Evolutionary conservation across 2,329 filamentous ascomycete species (phyloP).

Genomic region (Cytospora leucostoma): DNA sequence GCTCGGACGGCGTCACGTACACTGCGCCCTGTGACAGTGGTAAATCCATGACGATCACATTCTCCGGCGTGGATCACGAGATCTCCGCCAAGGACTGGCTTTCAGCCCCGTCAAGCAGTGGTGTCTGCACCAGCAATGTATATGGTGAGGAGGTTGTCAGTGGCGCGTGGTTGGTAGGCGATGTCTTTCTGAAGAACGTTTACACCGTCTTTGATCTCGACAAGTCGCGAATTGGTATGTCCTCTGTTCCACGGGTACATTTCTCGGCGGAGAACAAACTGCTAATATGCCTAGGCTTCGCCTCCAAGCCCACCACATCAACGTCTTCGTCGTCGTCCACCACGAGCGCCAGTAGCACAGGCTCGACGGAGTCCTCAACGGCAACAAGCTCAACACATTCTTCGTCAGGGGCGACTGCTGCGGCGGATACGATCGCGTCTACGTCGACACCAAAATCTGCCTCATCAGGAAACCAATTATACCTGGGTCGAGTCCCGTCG

Average conservation of each 20-base stretch:
- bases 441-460: conserved; percentile 31
- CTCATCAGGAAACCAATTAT: conserved; percentile 33
- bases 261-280: background rate
- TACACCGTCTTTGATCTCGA: conserved; percentile 85
- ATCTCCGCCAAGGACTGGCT: conserved; percentile 75
- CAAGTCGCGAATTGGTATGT: conserved; percentile 61
- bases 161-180: conserved; percentile 76
- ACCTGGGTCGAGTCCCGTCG: conserved; percentile 28
- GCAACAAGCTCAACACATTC: conserved; percentile 16
- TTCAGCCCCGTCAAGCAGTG: conserved; percentile 45
- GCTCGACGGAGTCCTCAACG: conserved; percentile 1
- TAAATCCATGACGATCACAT: conserved; percentile 62
- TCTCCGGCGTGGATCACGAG: conserved; percentile 67
- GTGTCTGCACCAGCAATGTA: conserved; percentile 69
- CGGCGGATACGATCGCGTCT: conserved; percentile 30
- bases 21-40: conserved; percentile 72
- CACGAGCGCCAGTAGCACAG: conserved; percentile 6
- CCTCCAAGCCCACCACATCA: conserved; percentile 36
- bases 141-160: conserved; percentile 70
- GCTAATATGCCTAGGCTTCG: conserved; percentile 38
- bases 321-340: conserved; percentile 22
- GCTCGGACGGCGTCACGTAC: conserved; percentile 63
- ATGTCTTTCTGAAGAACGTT: conserved; percentile 86
- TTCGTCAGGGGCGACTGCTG: conserved; percentile 29
- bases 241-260: background rate